Conservation (phyloP, 1,139 yeast species). For the Barnettozyma hawaiiensis region DNA sequence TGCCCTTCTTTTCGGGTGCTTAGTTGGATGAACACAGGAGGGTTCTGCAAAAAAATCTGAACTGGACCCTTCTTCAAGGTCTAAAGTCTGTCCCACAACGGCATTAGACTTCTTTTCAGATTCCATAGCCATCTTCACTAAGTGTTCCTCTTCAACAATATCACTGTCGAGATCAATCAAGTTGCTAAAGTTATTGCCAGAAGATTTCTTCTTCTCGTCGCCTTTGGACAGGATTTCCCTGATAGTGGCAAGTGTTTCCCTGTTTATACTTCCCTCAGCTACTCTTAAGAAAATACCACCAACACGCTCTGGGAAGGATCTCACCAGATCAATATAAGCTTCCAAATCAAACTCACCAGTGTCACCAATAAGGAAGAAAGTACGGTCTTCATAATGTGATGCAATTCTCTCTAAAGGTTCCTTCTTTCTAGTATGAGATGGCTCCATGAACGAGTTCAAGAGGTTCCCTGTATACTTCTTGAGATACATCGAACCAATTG, state of each 20-base stretch:
- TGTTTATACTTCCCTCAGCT: conserved; percentile 64
- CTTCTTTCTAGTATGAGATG: conserved; percentile 76
- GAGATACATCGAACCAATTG: conserved; percentile 68
- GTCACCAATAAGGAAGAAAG: conserved; percentile 84
- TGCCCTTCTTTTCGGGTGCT: conserved; percentile 13
- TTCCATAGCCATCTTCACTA: conserved; percentile 11
- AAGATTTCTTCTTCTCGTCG: conserved; percentile 5
- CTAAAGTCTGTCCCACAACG: conserved; percentile 14
- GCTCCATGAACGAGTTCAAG: conserved; percentile 75
- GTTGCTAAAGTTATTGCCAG: conserved; percentile 16
- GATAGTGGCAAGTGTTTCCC: conserved; percentile 25
- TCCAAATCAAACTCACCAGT: conserved; percentile 95
- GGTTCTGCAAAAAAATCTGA: conserved; percentile 15
- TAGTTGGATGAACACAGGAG: conserved; percentile 8
- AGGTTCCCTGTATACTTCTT: conserved; percentile 82
- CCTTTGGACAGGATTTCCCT: conserved; percentile 18
- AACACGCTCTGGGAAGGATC: conserved; percentile 53
- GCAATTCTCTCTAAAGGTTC: conserved; percentile 59
- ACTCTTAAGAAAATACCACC: conserved; percentile 77
- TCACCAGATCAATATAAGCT: conserved; percentile 74
- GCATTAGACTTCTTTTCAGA: conserved; percentile 13
- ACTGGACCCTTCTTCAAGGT: conserved; percentile 18
- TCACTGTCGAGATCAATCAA: conserved; percentile 25
- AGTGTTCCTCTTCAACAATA: conserved; percentile 10
- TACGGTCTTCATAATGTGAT: conserved; percentile 68